These are phyloP conservation scores for Geranomyces michiganensis DNA, from an alignment of 192 early-diverging fungal genomes.

Conservation along the genomic window DNA sequence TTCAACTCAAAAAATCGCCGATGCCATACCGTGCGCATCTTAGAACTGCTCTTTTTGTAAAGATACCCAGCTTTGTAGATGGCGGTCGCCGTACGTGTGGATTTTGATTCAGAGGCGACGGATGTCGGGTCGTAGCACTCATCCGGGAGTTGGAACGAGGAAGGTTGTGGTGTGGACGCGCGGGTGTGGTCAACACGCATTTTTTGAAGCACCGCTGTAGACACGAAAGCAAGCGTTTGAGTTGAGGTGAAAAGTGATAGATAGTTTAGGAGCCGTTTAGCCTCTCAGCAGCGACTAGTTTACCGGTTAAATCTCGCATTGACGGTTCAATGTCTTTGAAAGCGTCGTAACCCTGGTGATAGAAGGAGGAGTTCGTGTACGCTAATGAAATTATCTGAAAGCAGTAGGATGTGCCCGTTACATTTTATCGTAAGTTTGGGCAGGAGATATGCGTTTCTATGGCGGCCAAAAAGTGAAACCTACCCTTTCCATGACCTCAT, in stretches of 20 bases:
- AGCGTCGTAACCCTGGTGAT: slow-evolving; percentile 80
- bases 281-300: not conserved
- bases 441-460: not conserved
- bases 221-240: too few species aligned
- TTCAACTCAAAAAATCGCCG: slow-evolving; percentile 69
- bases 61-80: slow-evolving; percentile 76
- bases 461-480: not conserved
- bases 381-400: slow-evolving; percentile 72
- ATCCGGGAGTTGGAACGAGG: not conserved
- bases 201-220: slow-evolving; percentile 30
- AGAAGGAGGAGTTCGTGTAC: slow-evolving; percentile 81
- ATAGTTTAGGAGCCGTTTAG: too few species aligned
- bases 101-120: slow-evolving; percentile 3
- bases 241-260: not conserved
- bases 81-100: slow-evolving; percentile 23
- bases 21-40: slow-evolving; percentile 78
- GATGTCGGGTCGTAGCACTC: slow-evolving; percentile 27
- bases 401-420: not conserved
- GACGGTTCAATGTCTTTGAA: slow-evolving; percentile 79
- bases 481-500: slow-evolving; percentile 61
- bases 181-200: slow-evolving; percentile 23
- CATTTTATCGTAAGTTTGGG: too few species aligned
- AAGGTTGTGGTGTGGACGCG: not conserved
- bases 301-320: slow-evolving; percentile 75
- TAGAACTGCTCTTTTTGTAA: slow-evolving; percentile 73